A percentile compares a stretch with the other conserved stretches of the same genome.
Conservation (phyloP, 441 rosid genomes). For the Pelargonium fulgidum region DNA sequence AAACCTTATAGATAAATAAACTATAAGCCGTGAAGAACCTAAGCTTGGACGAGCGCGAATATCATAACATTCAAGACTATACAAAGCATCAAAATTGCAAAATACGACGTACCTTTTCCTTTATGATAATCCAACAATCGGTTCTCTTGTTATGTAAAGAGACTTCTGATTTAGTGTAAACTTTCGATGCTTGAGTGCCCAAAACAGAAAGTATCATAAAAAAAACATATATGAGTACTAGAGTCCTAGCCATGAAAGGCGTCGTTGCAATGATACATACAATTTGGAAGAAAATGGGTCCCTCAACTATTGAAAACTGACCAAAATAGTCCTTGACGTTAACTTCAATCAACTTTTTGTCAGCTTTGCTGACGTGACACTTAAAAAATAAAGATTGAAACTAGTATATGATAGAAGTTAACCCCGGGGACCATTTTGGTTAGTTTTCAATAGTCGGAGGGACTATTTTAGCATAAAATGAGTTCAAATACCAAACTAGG, state of each 20-base stretch:
- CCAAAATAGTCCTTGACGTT: too few species aligned
- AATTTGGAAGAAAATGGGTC: not conserved
- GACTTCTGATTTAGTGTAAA: constrained; percentile 54
- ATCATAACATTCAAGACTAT: not conserved
- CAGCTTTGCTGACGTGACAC: too few species aligned
- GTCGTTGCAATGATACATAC: not conserved
- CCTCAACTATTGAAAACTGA: too few species aligned
- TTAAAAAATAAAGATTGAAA: too few species aligned
- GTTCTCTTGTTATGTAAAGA: constrained; percentile 62
- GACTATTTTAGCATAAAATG: too few species aligned
- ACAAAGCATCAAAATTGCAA: constrained; percentile 15
- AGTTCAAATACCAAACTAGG: too few species aligned
- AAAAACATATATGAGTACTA: not conserved
- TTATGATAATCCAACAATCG: constrained; percentile 88
- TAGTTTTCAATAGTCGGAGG: too few species aligned
- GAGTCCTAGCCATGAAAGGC: not conserved
- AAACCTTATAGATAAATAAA: constrained; percentile 36
- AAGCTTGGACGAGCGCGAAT: not conserved
- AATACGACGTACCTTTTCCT: constrained; percentile 45
- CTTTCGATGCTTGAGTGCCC: constrained; percentile 34
- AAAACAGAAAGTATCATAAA: not conserved
- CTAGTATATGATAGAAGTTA: too few species aligned
- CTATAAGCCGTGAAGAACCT: not conserved
- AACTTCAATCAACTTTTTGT: too few species aligned
- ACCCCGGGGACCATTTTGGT: too few species aligned